Percentiles rank a stretch among this genome's conserved stretches.
These are phyloP conservation scores for Raphanus hybrid DNA, from an alignment of 441 rosid species.

Conservation along the genomic window DNA sequence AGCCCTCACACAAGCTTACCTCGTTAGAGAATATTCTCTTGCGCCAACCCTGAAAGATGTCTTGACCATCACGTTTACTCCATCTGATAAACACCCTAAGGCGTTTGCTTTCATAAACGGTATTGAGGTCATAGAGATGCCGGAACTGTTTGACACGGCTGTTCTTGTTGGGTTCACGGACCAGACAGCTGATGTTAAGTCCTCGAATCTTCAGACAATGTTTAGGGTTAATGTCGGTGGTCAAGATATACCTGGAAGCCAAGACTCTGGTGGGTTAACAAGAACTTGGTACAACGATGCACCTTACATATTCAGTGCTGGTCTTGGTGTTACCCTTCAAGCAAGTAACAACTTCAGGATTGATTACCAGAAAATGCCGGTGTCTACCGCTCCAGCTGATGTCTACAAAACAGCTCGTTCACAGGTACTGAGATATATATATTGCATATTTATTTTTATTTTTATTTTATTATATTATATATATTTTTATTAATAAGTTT, in stretches of 20 bases:
- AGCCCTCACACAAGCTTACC: conserved; percentile 75
- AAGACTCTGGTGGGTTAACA: conserved; percentile 50
- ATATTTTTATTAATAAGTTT: too few relatives aligned
- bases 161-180: conserved; percentile 51
- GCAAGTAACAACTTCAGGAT: conserved; percentile 45
- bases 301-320: conserved; percentile 59
- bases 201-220: conserved; percentile 55
- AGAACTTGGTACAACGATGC: conserved; percentile 70
- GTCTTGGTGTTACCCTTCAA: conserved; percentile 45
- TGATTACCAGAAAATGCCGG: conserved; percentile 39
- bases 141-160: conserved; percentile 54
- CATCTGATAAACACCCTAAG: conserved; percentile 47
- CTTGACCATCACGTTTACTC: conserved; percentile 57
- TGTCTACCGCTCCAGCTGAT: conserved; percentile 51
- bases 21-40: conserved; percentile 68
- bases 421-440: conserved; percentile 23
- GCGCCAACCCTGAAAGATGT: conserved; percentile 45
- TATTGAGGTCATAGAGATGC: conserved; percentile 60
- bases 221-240: conserved; percentile 64
- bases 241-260: conserved; percentile 48
- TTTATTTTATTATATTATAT: too few relatives aligned
- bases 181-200: conserved; percentile 45
- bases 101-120: conserved; percentile 67
- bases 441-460: not conserved
- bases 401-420: conserved; percentile 60